These are phyloP conservation scores for Withania somnifera DNA, from an alignment of 305 asterid genomes.

Conservation along the genomic window DNA sequence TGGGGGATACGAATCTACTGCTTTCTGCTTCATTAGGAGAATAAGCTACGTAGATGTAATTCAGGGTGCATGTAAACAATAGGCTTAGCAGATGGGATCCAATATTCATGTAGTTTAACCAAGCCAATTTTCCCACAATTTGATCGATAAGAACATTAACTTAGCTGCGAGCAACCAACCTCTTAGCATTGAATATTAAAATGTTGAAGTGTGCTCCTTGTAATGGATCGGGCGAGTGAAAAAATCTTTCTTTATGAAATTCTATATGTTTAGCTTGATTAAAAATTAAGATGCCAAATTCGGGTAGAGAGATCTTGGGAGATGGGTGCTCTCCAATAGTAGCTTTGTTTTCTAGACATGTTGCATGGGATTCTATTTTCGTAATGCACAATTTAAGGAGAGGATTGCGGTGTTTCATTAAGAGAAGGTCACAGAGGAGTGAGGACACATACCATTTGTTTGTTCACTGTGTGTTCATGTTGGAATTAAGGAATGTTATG, in stretches of 20 bases:
- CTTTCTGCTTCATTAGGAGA: not conserved
- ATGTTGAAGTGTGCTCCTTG: slow-evolving; percentile 88
- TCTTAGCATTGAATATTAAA: slow-evolving; percentile 98
- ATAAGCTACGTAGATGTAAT: not conserved
- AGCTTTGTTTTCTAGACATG: not conserved
- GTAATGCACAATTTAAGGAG: not conserved
- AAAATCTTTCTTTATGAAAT: not conserved
- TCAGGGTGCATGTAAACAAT: not conserved
- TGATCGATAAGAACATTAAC: not conserved
- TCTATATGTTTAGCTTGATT: not conserved
- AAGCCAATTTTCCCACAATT: not conserved
- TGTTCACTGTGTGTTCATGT: not conserved
- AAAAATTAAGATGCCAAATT: not conserved
- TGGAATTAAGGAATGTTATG: not conserved
- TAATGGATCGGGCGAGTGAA: slow-evolving; percentile 17
- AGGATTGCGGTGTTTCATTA: not conserved
- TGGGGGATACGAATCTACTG: not conserved
- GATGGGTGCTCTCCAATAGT: not conserved
- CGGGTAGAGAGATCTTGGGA: not conserved
- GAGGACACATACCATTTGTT: not conserved
- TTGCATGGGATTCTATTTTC: not conserved
- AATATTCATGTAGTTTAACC: not conserved
- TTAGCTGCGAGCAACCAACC: slow-evolving; percentile 25
- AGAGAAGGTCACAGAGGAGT: not conserved
- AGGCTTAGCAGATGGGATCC: not conserved